Base-by-base conservation (phyloP, 2,329 filamentous ascomycete genomes). In the Fusarium illudens region DNA sequence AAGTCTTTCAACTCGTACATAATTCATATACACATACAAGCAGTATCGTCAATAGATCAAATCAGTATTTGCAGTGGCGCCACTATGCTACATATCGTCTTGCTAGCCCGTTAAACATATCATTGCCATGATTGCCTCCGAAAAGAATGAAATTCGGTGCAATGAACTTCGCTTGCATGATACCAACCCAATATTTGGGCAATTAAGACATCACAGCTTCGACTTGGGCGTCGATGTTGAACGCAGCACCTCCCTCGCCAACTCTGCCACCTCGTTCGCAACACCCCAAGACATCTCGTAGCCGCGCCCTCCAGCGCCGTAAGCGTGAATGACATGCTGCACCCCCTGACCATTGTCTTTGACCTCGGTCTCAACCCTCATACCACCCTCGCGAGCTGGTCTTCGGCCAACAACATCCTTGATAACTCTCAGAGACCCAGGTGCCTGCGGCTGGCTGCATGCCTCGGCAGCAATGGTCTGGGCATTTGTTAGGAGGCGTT, bases 251-350 rank as follows among this genome's bases (percentile, higher is more conserved):
- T 63, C 52, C 8, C 54, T 63, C 3, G 32, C 62, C 46, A 74
- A 42, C 6, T 53, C 61, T 2, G 51, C 36, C 3, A 87, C 84
- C 52, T 83, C 83, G 48, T 81, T 80, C 0, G 86, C 87, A 6
- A 89, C 81, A 0, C 87, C 87, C 85, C 86, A 87, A 15, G 86
- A 88, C 8, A 89, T 67, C 75, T 90, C 87, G 68, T 83, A 89
- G 0, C 87, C 87, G n/a, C 87, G 80, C 4, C 87, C 87, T 4
- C 86, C 87, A 19, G 86, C 82, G 1, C 87, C 87, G 71, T 90
- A 90, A 0, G 84, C 86, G 75, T 89, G 86, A 4, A 88, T 78
- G 29, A 84, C 67, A 52, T 65, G 53, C 6, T 67, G 69, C 0
- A 71, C 37, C 2, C 39, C 68, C 56, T 44, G 50, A 0, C 37